These are phyloP conservation scores for Podaxis pistillaris DNA, from an alignment of 768 basidiomycete genomes.

Conservation along the genomic window DNA sequence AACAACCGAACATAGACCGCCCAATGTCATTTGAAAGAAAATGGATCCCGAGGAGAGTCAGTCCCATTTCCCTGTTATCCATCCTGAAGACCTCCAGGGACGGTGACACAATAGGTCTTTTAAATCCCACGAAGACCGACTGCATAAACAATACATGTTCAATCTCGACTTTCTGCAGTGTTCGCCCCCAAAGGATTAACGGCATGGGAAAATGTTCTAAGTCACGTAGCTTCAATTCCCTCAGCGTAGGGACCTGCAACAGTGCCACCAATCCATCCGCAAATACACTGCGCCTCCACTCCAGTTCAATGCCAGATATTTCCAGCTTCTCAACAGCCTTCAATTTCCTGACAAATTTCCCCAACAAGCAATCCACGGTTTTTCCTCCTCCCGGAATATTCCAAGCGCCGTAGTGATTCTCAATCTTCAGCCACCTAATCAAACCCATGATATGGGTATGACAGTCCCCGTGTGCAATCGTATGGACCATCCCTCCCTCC, in stretches of 20 bases:
- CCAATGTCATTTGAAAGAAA: constrained; percentile 7
- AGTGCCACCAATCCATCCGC: constrained; percentile 2
- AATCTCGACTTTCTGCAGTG: constrained; percentile 5
- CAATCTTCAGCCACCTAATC: constrained; percentile 5
- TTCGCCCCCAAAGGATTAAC: constrained; percentile 7
- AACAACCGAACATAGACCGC: background rate
- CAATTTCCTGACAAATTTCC: constrained; percentile 5
- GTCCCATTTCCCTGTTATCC: constrained; percentile 9
- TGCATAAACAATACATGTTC: constrained; percentile 2
- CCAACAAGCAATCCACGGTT: background rate
- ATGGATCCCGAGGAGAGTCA: background rate
- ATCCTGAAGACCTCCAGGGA: constrained; percentile 10
- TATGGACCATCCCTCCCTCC: constrained; percentile 11
- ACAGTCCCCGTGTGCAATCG: background rate
- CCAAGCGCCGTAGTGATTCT: constrained; percentile 3
- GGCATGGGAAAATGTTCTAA: constrained; percentile 8
- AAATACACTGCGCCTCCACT: constrained; percentile 6
- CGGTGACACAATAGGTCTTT: constrained; percentile 1
- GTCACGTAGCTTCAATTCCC: constrained; percentile 6
- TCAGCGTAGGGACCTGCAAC: constrained; percentile 3
- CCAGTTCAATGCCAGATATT: background rate
- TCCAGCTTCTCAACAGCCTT: constrained; percentile 6
- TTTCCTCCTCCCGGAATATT: constrained; percentile 1
- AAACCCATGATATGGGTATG: background rate
- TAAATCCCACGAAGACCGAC: background rate